A percentile compares a stretch with the other conserved stretches of the same genome.
These are phyloP conservation scores for Vigna radiata DNA, from an alignment of 306 rosid genomes.

Conservation along the genomic window DNA sequence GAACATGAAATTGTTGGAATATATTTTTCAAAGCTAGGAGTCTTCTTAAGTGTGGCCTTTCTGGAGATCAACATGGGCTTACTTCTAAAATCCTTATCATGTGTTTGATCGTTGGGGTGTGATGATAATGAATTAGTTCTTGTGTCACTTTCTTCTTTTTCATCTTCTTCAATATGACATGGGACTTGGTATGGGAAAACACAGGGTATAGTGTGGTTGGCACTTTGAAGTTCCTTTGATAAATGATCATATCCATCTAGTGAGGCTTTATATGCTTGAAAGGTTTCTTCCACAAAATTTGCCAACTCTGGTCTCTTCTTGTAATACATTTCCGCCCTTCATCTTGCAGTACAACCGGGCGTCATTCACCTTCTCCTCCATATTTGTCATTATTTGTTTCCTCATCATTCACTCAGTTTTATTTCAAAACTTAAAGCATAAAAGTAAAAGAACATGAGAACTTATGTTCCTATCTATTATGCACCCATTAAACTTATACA, in stretches of 20 bases:
- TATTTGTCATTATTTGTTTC: conserved; percentile 55
- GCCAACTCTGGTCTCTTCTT: conserved; percentile 84
- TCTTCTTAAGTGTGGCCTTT: conserved; percentile 51
- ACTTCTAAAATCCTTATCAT: conserved; percentile 57
- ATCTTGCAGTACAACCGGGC: conserved; percentile 66
- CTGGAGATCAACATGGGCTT: conserved; percentile 61
- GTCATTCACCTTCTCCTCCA: too few relatives aligned
- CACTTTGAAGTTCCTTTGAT: conserved; percentile 85
- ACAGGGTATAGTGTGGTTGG: conserved; percentile 89
- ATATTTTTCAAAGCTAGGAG: conserved; percentile 44
- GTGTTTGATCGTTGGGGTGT: conserved; percentile 20
- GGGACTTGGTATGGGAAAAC: conserved; percentile 85
- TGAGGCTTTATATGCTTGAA: conserved; percentile 76
- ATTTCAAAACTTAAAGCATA: neutral
- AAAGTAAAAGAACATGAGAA: neutral
- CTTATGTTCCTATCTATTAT: neutral
- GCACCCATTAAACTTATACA: conserved; percentile 8
- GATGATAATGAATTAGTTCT: conserved; percentile 46
- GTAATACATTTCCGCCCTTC: conserved; percentile 98
- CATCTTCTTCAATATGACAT: conserved; percentile 62
- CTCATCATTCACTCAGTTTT: neutral
- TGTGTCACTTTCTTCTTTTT: conserved; percentile 51
- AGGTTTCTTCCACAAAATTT: conserved; percentile 70
- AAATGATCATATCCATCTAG: conserved; percentile 84
- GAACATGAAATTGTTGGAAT: conserved; percentile 40